Evolutionary conservation across 208 protist species (phyloP).

Genomic region (Kentomonas sorsogonicus): DNA sequence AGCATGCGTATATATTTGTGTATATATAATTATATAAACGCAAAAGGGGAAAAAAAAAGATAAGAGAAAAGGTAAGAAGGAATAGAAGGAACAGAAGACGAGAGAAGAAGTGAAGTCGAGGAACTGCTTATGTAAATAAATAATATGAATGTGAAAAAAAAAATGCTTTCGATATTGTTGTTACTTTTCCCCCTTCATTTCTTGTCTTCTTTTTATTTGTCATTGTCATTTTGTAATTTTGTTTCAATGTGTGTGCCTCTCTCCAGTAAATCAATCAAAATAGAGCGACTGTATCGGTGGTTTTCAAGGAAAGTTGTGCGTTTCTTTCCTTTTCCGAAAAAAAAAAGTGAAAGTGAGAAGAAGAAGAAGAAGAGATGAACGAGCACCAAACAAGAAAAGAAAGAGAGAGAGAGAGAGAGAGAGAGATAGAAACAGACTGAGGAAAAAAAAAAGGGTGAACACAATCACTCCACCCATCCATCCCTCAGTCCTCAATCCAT

Average conservation of each 20-base stretch:
- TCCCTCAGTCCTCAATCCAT: background rate
- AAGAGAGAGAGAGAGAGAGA: conserved; percentile 13
- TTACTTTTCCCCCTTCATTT: conserved; percentile 6
- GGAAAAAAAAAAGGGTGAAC: conserved; percentile 1
- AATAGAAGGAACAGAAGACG: conserved; percentile 12
- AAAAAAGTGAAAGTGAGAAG: conserved; percentile 8
- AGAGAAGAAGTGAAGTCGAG: conserved; percentile 1
- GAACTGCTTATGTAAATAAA: background rate
- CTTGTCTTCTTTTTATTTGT: conserved; percentile 1
- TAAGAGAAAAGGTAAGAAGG: conserved; percentile 6
- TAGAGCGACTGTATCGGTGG: no score
- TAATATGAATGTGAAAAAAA: conserved; percentile 5
- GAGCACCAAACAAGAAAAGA: background rate
- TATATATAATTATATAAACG: background rate
- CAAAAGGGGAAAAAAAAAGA: conserved; percentile 13
- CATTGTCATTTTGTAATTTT: conserved; percentile 9
- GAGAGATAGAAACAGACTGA: conserved; percentile 2
- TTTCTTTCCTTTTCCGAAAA: no score
- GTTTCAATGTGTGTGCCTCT: background rate
- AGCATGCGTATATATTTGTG: background rate
- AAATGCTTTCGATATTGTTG: conserved; percentile 1
- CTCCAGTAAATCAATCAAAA: background rate
- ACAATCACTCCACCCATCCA: background rate
- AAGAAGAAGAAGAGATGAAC: background rate
- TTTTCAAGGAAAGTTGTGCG: no score